Evolutionary conservation across 331 rosid genomes (phyloP).

Genomic region (Rosa hybrid): DNA sequence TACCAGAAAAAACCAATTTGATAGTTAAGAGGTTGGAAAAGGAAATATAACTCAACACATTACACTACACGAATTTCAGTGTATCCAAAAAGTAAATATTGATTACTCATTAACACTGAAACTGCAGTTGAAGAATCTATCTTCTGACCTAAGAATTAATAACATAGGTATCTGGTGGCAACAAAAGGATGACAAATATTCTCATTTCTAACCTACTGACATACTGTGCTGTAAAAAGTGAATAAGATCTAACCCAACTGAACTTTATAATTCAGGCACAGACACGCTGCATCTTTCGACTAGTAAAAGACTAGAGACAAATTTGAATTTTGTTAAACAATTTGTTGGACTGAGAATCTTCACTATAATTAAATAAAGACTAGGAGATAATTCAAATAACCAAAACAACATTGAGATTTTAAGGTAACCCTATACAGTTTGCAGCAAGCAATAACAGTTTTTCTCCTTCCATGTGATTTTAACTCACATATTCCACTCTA

Average conservation of each 20-base stretch:
- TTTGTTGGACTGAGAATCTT: not conserved
- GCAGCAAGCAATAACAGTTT: not conserved
- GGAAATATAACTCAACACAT: conserved; percentile 5
- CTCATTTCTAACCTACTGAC: not conserved
- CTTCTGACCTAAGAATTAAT: not conserved
- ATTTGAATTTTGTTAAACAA: not conserved
- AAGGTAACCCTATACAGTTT: not conserved
- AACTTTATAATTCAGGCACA: not conserved
- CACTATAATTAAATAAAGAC: not conserved
- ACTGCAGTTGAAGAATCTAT: not conserved
- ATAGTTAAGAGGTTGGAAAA: conserved; percentile 8
- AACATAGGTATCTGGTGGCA: not conserved
- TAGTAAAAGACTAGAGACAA: not conserved
- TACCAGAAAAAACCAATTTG: conserved; percentile 34
- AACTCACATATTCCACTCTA: not conserved
- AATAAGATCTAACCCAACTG: not conserved
- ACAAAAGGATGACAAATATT: not conserved
- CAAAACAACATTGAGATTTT: not conserved
- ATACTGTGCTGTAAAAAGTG: not conserved
- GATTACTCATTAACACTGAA: conserved; percentile 12
- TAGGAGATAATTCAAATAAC: not conserved
- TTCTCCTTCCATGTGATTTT: not conserved
- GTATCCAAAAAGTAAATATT: not conserved
- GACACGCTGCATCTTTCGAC: not conserved
- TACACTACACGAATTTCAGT: not conserved